Conservation (phyloP, 345 rosid genomes). For the Turritis glabra region DNA sequence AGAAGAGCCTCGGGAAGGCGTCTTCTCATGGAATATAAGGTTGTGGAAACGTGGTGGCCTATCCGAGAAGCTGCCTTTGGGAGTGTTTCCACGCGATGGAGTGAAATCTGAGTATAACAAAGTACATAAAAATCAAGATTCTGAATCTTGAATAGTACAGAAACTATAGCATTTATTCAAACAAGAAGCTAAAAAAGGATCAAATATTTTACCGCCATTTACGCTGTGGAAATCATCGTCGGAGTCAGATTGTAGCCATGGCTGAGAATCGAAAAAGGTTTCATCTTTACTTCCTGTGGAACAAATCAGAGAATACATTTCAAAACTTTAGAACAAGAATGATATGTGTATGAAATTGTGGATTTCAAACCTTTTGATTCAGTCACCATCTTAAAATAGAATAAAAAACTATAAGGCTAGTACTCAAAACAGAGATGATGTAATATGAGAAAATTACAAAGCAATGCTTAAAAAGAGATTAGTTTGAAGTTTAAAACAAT, state of each 20-base stretch:
- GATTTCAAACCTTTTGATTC: conserved; percentile 22
- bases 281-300: conserved; percentile 85
- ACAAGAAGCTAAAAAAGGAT: not conserved
- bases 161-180: not conserved
- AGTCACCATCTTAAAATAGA: conserved; percentile 7
- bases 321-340: not conserved
- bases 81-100: conserved; percentile 86
- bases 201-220: conserved; percentile 59
- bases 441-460: conserved; percentile 1
- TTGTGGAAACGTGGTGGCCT: conserved; percentile 47
- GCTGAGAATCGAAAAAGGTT: conserved; percentile 72
- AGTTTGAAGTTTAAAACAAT: not conserved
- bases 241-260: conserved; percentile 82
- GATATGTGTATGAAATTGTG: not conserved
- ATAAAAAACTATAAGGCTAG: not conserved
- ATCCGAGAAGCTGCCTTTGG: conserved; percentile 53
- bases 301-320: conserved; percentile 14
- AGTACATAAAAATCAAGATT: not conserved
- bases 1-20: conserved; percentile 40
- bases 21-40: conserved; percentile 34
- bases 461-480: conserved; percentile 6
- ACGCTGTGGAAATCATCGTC: conserved; percentile 96
- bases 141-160: not conserved
- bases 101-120: conserved; percentile 63
- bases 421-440: conserved; percentile 5